A percentile compares a stretch with the other conserved stretches of the same genome.
These are phyloP conservation scores for Phyllosticta paracitricarpa DNA, from an alignment of 2,329 filamentous ascomycete species.

Conservation along the genomic window DNA sequence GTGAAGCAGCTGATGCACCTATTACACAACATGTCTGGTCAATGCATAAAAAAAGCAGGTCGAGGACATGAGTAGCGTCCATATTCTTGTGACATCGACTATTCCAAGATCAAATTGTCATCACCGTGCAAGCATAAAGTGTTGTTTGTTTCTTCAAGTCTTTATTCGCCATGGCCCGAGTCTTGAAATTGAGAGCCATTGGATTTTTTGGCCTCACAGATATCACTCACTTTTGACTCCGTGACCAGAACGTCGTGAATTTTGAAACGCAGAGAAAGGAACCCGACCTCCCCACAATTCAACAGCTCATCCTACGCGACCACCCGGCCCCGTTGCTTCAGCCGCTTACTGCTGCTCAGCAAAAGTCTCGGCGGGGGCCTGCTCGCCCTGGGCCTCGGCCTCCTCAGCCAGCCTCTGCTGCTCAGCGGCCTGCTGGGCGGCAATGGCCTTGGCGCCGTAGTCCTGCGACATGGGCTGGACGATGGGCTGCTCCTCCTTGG, in stretches of 20 bases:
- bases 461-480: conserved; percentile 95
- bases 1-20: too few relatives aligned
- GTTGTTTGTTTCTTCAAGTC: conserved; percentile 5
- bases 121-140: background rate
- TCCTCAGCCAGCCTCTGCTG: conserved; percentile 50
- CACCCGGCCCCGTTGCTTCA: conserved; percentile 6
- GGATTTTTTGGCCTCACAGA: conserved; percentile 9
- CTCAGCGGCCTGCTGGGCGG: conserved; percentile 57
- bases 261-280: conserved; percentile 6
- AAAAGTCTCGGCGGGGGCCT: conserved; percentile 11
- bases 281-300: conserved; percentile 6
- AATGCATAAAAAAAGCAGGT: too few relatives aligned
- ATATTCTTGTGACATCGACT: too few relatives aligned
- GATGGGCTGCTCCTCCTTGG: conserved; percentile 96
- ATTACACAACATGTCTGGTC: too few relatives aligned
- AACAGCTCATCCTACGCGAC: background rate
- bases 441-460: conserved; percentile 86
- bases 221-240: conserved; percentile 9
- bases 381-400: conserved; percentile 40
- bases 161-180: conserved; percentile 10
- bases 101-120: too few relatives aligned
- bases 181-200: conserved; percentile 9
- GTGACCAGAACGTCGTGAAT: conserved; percentile 11
- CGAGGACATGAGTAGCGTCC: too few relatives aligned
- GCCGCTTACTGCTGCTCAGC: conserved; percentile 7